Percentiles rank a stretch among this genome's conserved stretches.
These are phyloP conservation scores for Lipomyces spencermartinsiae DNA, from an alignment of 805 yeast genomes.

Conservation along the genomic window DNA sequence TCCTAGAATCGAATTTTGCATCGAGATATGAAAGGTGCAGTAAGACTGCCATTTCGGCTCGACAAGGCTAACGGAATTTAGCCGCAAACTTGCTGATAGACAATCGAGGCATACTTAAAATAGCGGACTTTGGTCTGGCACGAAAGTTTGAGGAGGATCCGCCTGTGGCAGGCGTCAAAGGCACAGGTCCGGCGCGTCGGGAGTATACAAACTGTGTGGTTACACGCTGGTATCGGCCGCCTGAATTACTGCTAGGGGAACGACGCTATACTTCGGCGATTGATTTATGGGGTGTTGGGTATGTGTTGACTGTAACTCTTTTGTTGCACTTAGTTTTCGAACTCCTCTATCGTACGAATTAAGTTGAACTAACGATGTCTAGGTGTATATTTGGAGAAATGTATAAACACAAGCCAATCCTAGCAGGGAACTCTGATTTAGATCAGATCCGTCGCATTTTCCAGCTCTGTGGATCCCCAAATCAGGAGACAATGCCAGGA, in stretches of 20 bases:
- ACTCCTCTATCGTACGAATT: background rate
- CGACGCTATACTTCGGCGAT: constrained; percentile 89
- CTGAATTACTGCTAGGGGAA: constrained; percentile 88
- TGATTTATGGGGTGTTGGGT: constrained; percentile 92
- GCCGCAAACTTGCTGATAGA: constrained; percentile 91
- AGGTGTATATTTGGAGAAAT: constrained; percentile 89
- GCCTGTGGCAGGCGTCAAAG: constrained; percentile 58
- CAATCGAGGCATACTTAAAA: constrained; percentile 74
- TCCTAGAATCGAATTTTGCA: constrained; percentile 57
- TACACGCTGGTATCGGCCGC: constrained; percentile 97
- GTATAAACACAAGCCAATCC: constrained; percentile 78
- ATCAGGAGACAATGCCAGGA: constrained; percentile 89
- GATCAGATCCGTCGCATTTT: constrained; percentile 88
- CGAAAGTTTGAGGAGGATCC: constrained; percentile 68
- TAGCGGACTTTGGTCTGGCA: constrained; percentile 97
- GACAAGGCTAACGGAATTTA: background rate
- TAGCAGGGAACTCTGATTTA: constrained; percentile 83
- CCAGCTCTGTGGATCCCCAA: constrained; percentile 88
- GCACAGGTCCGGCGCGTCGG: constrained; percentile 51
- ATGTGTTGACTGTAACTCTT: background rate
- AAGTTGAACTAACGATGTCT: constrained; percentile 45
- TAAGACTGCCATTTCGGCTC: background rate
- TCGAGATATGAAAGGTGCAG: constrained; percentile 74
- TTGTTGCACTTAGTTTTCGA: background rate
- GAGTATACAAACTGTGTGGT: constrained; percentile 77